Evolutionary conservation across 208 protist species (phyloP).

Genomic region (Crithidia expoeki): DNA sequence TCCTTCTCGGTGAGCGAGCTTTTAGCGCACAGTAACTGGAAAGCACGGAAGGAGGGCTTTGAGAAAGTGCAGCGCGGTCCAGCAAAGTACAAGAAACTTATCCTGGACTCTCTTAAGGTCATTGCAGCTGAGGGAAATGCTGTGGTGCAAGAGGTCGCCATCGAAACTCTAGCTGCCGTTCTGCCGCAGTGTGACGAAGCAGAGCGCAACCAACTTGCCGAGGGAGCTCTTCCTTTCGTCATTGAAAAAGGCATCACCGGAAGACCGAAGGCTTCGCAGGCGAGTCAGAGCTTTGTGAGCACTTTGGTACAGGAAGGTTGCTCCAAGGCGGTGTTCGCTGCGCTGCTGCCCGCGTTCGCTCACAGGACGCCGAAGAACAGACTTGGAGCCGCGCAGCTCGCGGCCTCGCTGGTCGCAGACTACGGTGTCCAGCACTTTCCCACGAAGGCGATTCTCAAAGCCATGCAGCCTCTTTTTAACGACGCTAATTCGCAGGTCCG

Average conservation of each 20-base stretch:
- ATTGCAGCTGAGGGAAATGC: constrained; percentile 59
- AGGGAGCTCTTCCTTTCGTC: constrained; percentile 39
- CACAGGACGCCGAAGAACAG: constrained; percentile 75
- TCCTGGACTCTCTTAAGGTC: constrained; percentile 51
- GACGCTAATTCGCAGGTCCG: constrained; percentile 80
- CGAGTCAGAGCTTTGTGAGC: constrained; percentile 50
- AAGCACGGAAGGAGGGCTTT: constrained; percentile 71
- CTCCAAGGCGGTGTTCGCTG: constrained; percentile 52
- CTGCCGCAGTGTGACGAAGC: constrained; percentile 42
- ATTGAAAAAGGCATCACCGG: constrained; percentile 87
- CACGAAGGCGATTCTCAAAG: constrained; percentile 67
- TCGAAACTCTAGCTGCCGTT: constrained; percentile 58
- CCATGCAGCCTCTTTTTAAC: constrained; percentile 84
- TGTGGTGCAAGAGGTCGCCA: constrained; percentile 62
- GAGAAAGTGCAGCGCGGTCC: constrained; percentile 50
- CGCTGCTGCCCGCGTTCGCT: constrained; percentile 47
- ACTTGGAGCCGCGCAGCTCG: constrained; percentile 53
- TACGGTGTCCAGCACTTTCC: constrained; percentile 75
- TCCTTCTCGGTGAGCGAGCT: constrained; percentile 48
- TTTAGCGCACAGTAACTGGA: constrained; percentile 75
- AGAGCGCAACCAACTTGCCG: constrained; percentile 45
- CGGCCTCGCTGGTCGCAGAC: constrained; percentile 59
- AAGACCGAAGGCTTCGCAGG: constrained; percentile 58
- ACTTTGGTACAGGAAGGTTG: constrained; percentile 57
- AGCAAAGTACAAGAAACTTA: constrained; percentile 20